A percentile compares a stretch with the other conserved stretches of the same genome.
Evolutionary conservation across 78 protist species (phyloP).

Genomic region (Abeoforma whisleri): DNA sequence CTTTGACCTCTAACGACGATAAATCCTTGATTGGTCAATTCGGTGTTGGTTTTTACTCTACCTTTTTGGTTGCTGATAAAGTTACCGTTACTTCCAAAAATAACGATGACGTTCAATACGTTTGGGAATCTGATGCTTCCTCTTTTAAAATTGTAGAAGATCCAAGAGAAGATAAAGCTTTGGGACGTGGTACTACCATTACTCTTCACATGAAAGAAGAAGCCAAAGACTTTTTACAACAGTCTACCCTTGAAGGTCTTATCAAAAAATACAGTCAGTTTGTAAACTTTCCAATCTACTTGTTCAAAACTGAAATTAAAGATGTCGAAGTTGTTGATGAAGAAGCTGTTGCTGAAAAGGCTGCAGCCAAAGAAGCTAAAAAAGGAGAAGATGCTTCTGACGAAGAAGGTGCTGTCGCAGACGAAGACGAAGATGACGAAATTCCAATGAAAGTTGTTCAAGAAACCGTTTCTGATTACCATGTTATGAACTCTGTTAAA

Average conservation of each 20-base stretch:
- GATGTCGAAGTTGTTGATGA: conserved; percentile 49
- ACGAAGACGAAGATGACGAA: background rate
- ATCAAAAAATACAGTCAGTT: conserved; percentile 79
- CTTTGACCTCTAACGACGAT: conserved; percentile 41
- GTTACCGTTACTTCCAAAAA: conserved; percentile 88
- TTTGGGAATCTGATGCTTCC: conserved; percentile 86
- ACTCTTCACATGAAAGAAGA: conserved; percentile 77
- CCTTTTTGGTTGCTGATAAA: conserved; percentile 90
- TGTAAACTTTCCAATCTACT: conserved; percentile 91
- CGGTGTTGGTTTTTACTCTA: conserved; percentile 99
- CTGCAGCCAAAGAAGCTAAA: conserved; percentile 48
- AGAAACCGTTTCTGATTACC: conserved; percentile 67
- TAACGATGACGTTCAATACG: conserved; percentile 75
- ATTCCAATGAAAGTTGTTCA: background rate
- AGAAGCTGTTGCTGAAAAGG: conserved; percentile 48
- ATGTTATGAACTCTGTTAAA: conserved; percentile 75
- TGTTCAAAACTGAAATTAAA: conserved; percentile 56
- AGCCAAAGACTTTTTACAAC: conserved; percentile 72
- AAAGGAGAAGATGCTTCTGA: conserved; percentile 51
- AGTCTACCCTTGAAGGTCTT: conserved; percentile 54
- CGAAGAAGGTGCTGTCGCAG: conserved; percentile 46
- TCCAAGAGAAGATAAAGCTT: conserved; percentile 16
- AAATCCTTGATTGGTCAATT: conserved; percentile 92
- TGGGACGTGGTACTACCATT: conserved; percentile 84
- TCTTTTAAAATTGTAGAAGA: conserved; percentile 73